Conservation (phyloP, 192 early-diverging fungal species). For the Gonapodya prolifera region DNA sequence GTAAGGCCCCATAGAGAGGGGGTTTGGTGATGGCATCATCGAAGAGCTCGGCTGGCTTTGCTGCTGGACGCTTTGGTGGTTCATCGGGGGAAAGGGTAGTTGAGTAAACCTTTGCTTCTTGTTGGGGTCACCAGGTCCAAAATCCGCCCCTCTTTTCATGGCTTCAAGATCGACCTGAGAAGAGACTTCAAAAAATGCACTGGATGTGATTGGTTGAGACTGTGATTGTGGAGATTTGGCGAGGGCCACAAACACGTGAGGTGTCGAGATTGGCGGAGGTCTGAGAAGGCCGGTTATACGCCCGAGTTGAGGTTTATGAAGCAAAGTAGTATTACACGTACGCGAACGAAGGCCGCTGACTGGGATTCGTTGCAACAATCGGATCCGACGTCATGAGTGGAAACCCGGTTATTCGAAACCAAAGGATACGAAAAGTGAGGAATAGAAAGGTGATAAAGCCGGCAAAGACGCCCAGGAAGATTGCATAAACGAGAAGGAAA, state of each 20-base stretch:
- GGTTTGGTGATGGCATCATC: conserved; percentile 15
- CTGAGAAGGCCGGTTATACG: too few species aligned
- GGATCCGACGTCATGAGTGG: neutral
- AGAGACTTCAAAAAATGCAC: neutral
- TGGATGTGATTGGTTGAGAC: neutral
- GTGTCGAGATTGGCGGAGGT: neutral
- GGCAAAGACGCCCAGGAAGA: too few species aligned
- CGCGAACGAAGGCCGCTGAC: too few species aligned
- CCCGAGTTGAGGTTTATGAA: too few species aligned
- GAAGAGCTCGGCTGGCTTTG: neutral
- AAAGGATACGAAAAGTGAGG: too few species aligned
- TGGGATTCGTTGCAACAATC: neutral
- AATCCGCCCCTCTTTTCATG: neutral
- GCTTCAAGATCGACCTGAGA: neutral
- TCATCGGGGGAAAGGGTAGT: conserved; percentile 20
- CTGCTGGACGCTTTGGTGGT: neutral
- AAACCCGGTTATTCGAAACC: too few species aligned
- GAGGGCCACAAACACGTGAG: neutral
- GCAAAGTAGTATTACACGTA: too few species aligned
- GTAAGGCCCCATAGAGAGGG: conserved; percentile 8
- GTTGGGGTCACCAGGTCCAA: conserved; percentile 18
- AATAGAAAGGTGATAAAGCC: too few species aligned
- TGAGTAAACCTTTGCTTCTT: conserved; percentile 43
- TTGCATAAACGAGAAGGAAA: too few species aligned
- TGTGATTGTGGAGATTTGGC: neutral